phyloP scores from a whole-genome alignment of 1,139 yeast genomes.

The Saccharomyces hybrid region DNA sequence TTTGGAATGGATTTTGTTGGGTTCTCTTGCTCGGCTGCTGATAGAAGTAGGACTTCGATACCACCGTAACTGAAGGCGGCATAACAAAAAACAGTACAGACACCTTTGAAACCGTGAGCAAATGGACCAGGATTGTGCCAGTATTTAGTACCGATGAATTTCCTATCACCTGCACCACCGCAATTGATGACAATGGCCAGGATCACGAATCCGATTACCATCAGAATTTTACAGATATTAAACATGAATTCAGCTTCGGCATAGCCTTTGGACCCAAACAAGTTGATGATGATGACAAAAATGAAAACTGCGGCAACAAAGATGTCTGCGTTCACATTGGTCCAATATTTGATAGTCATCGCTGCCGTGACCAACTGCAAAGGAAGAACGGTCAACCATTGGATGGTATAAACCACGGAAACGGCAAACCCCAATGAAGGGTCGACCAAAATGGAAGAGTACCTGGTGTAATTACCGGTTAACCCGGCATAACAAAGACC shows the following conservation, averaged over 20 bases:
- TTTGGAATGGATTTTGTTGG: slow-evolving; percentile 59
- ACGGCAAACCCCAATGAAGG: slow-evolving; percentile 73
- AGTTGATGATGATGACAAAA: slow-evolving; percentile 45
- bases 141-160: slow-evolving; percentile 47
- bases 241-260: slow-evolving; percentile 68
- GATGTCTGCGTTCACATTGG: slow-evolving; percentile 51
- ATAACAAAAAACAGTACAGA: slow-evolving; percentile 65
- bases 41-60: slow-evolving; percentile 69
- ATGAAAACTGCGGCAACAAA: slow-evolving; percentile 56
- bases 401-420: slow-evolving; percentile 72
- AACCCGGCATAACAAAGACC: slow-evolving; percentile 68
- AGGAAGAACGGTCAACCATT: slow-evolving; percentile 74
- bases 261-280: slow-evolving; percentile 55
- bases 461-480: slow-evolving; percentile 69
- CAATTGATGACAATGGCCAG: slow-evolving; percentile 50
- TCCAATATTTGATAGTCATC: slow-evolving; percentile 63
- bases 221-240: slow-evolving; percentile 48
- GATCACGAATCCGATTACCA: slow-evolving; percentile 56
- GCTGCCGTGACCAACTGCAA: slow-evolving; percentile 73
- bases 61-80: slow-evolving; percentile 84
- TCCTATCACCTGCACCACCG: slow-evolving; percentile 50
- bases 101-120: slow-evolving; percentile 63
- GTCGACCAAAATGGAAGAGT: slow-evolving; percentile 56
- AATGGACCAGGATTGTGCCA: slow-evolving; percentile 56
- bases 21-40: slow-evolving; percentile 74